A percentile compares a stretch with the other conserved stretches of the same genome.
Evolutionary conservation across 1,284 basidiomycete genomes (phyloP).

Genomic region (Bjerkandera adusta): DNA sequence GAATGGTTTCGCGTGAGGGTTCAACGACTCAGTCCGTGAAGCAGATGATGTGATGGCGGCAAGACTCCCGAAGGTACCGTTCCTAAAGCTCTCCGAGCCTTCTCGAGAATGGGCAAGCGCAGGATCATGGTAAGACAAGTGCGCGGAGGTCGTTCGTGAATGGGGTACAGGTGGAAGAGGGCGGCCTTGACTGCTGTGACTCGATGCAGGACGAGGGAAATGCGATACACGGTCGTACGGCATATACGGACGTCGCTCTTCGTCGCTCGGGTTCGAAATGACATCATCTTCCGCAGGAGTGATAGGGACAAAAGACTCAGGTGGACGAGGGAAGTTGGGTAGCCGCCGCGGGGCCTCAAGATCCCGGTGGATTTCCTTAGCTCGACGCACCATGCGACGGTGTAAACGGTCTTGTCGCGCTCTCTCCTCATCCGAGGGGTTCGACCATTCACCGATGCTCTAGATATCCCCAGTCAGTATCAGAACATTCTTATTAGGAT

Average conservation of each 20-base stretch:
- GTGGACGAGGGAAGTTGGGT: conserved; percentile 77
- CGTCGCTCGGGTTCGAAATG: conserved; percentile 81
- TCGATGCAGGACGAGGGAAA: conserved; percentile 22
- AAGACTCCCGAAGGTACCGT: conserved; percentile 22
- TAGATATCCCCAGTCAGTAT: conserved; percentile 27
- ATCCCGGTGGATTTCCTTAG: conserved; percentile 36
- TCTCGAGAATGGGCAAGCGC: conserved; percentile 62
- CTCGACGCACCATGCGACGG: conserved; percentile 52
- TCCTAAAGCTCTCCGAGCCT: conserved; percentile 37
- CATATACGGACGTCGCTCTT: conserved; percentile 49
- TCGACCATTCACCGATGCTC: conserved; percentile 87
- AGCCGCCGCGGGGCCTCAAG: conserved; percentile 60
- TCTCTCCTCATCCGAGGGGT: conserved; percentile 82
- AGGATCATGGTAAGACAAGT: conserved; percentile 59
- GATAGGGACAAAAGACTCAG: conserved; percentile 31
- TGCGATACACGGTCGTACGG: conserved; percentile 35
- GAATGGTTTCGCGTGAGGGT: conserved; percentile 78
- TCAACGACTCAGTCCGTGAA: conserved; percentile 45
- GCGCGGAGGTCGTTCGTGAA: conserved; percentile 60
- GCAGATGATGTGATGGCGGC: conserved; percentile 17
- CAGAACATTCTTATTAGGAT: conserved; percentile 5
- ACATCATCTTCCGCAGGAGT: conserved; percentile 55
- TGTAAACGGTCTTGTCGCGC: conserved; percentile 65
- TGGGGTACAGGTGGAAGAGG: conserved; percentile 63
- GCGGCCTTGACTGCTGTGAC: conserved; percentile 30